Conservation (phyloP, 257 asterid genomes). For the Eucommia ulmoides region DNA sequence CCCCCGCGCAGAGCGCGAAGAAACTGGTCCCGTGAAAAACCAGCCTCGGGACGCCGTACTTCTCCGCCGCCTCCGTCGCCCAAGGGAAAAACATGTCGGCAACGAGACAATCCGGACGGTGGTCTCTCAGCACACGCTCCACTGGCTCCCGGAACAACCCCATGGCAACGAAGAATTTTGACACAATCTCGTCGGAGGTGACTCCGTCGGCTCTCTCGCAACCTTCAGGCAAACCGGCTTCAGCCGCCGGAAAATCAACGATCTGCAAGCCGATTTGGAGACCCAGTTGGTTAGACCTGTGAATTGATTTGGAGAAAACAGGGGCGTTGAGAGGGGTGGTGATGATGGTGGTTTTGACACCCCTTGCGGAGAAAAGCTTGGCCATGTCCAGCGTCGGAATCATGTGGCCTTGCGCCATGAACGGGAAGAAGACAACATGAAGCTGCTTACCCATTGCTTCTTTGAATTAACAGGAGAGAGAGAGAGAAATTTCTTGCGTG, state of each 20-base stretch:
- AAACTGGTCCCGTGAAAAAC: slow-evolving; percentile 40
- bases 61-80: slow-evolving; percentile 17
- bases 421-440: slow-evolving; percentile 48
- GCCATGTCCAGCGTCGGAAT: slow-evolving; percentile 57
- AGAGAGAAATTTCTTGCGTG: too few species aligned
- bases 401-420: slow-evolving; percentile 52
- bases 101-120: slow-evolving; percentile 34
- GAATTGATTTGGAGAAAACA: slow-evolving; percentile 16
- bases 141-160: slow-evolving; percentile 19
- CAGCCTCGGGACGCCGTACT: slow-evolving; percentile 23
- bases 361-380: slow-evolving; percentile 26
- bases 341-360: slow-evolving; percentile 24
- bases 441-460: slow-evolving; percentile 12
- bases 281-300: slow-evolving; percentile 23
- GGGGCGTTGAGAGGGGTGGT: slow-evolving; percentile 23
- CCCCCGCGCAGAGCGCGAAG: slow-evolving; percentile 21
- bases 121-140: slow-evolving; percentile 14
- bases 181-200: slow-evolving; percentile 21
- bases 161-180: slow-evolving; percentile 22
- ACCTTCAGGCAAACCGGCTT: slow-evolving; percentile 30
- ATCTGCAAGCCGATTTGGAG: slow-evolving; percentile 13
- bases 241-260: slow-evolving; percentile 20
- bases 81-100: slow-evolving; percentile 30
- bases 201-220: slow-evolving; percentile 31
- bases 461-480: too few species aligned